These are phyloP conservation scores for Suillus americanus DNA, from an alignment of 768 basidiomycete species.

Conservation along the genomic window DNA sequence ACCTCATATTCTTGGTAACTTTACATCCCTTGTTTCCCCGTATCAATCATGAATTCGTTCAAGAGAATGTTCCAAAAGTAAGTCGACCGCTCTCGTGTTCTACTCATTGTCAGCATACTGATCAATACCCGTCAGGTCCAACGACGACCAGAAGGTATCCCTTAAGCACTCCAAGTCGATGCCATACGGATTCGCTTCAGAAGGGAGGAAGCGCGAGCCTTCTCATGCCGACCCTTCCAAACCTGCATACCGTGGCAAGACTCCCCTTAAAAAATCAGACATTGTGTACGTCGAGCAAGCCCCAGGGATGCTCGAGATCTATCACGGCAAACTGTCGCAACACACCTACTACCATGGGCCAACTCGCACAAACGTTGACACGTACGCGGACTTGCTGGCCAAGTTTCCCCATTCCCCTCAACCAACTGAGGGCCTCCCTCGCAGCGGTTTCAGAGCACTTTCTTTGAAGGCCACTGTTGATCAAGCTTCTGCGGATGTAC, in stretches of 20 bases:
- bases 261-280: constrained; percentile 11
- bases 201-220: background rate
- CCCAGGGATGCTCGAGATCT: constrained; percentile 3
- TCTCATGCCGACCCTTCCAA: background rate
- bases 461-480: constrained; percentile 5
- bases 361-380: background rate
- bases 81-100: too few species aligned
- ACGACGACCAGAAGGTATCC: background rate
- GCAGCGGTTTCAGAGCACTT: background rate
- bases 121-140: background rate
- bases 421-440: constrained; percentile 9
- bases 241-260: constrained; percentile 12
- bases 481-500: background rate
- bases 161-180: constrained; percentile 16
- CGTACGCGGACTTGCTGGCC: constrained; percentile 6
- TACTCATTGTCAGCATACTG: background rate
- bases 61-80: too few species aligned
- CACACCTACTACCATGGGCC: background rate
- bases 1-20: background rate
- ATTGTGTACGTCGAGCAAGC: constrained; percentile 9
- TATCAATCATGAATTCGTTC: background rate
- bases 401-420: constrained; percentile 9
- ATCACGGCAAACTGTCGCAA: background rate
- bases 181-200: constrained; percentile 8
- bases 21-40: background rate